Evolutionary conservation across 306 rosid species (phyloP), one percentile per base, ranked within the genome.

Genomic region (Luffa aegyptiaca): DNA sequence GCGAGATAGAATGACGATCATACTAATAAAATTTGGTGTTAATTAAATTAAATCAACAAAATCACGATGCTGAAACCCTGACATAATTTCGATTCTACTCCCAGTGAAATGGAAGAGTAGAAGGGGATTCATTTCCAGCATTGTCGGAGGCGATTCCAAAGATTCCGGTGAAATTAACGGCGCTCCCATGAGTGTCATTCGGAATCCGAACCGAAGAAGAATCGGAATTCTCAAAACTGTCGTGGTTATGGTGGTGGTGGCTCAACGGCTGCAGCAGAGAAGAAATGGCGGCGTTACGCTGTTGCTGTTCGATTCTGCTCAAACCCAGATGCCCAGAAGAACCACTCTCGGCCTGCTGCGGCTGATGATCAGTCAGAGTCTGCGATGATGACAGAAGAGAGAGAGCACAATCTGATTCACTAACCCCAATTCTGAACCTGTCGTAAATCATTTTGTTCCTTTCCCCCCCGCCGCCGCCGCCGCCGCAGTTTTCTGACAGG

Each of bases 81-180:
- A 52, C 18, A 52, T 14, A 52, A 52, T 52, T 52, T 52, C 5
- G 20, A 10, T 11, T 70, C 87, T 87, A 87, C 37, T 85, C 91
- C 98, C 98, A 94, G 33, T 83, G 93, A 75, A 93, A 94, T 16
- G 97, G 94, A 61, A 88, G 91, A 33, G 87, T 82, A 31, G 86
- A 89, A 75, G 91, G 83, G 76, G 88, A 76, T 70, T 70, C 36
- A 26, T 70, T 70, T 70, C 56, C 76, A 13, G 76, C n/a, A 20
- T 45, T 46, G 36, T 70, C 76, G 56, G 76, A 70, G 55, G 37
- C 82, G 80, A 49, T 36, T 35, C 63, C 61, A 36, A 87, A 89
- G 75, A 88, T 86, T 5, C 89, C 87, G 0, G 88, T 83, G 77
- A 86, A 85, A 75, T 87, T 88, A 18, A 79, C 70, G 17, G 14